These are phyloP conservation scores for Clavispora asparagi DNA, from an alignment of 805 yeast species.

Conservation along the genomic window DNA sequence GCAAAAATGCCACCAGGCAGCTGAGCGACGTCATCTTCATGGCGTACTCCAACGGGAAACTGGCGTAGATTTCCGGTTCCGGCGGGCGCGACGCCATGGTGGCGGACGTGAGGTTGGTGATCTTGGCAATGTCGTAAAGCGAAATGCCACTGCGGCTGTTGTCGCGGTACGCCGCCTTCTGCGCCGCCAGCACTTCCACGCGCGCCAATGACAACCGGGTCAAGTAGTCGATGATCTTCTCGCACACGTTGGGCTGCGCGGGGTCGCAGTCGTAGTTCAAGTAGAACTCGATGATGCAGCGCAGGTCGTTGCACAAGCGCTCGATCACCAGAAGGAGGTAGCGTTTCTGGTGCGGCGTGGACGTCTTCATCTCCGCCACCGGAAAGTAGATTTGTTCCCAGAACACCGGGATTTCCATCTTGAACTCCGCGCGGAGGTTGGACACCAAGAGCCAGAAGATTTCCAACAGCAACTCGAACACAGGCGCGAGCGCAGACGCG, in stretches of 20 bases:
- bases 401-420: conserved; percentile 90
- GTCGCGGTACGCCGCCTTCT: conserved; percentile 45
- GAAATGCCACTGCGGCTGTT: conserved; percentile 51
- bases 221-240: conserved; percentile 71
- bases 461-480: conserved; percentile 86
- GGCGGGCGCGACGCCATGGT: conserved; percentile 54
- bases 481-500: conserved; percentile 85
- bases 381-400: conserved; percentile 92
- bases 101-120: conserved; percentile 72
- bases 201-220: conserved; percentile 66
- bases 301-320: conserved; percentile 80
- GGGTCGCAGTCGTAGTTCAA: conserved; percentile 93
- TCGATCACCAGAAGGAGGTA: conserved; percentile 78
- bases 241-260: conserved; percentile 77
- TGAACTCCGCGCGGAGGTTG: conserved; percentile 80
- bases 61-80: conserved; percentile 46
- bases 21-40: conserved; percentile 76
- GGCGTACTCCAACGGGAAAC: conserved; percentile 76
- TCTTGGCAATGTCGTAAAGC: conserved; percentile 65
- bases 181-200: conserved; percentile 66
- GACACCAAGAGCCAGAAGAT: conserved; percentile 87
- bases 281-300: conserved; percentile 86
- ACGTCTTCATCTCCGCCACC: conserved; percentile 83
- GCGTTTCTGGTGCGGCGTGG: conserved; percentile 89
- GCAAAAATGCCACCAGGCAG: conserved; percentile 74